Conservation (phyloP, 2,329 filamentous ascomycete species). For the Paecilomyces sp. region DNA sequence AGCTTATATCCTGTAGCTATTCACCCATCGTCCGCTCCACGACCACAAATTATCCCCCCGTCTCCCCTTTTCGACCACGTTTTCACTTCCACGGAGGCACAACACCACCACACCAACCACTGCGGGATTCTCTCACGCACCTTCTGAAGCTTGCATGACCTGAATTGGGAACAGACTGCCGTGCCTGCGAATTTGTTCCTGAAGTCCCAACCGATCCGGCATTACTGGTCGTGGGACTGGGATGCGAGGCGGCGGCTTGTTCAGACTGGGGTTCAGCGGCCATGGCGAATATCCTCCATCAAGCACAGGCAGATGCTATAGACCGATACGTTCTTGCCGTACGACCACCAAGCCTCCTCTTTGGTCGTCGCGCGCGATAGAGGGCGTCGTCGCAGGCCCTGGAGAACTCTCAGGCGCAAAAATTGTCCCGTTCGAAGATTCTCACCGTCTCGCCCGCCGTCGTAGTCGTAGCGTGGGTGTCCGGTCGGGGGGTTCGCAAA, state of each 20-base stretch:
- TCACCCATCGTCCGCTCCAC: neutral
- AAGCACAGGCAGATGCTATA: neutral
- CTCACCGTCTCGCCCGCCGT: neutral
- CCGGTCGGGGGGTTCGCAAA: neutral
- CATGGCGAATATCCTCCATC: neutral
- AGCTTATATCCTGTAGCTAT: conserved; percentile 1
- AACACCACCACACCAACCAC: neutral
- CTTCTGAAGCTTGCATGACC: conserved; percentile 11
- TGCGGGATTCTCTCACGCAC: conserved; percentile 2
- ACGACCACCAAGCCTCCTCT: neutral
- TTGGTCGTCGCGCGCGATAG: neutral
- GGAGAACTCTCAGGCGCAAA: neutral
- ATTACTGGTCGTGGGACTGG: neutral
- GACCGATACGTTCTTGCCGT: neutral
- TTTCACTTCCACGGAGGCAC: neutral
- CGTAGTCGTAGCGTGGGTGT: neutral
- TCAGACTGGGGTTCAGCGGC: neutral
- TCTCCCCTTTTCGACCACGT: neutral
- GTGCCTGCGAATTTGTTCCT: neutral
- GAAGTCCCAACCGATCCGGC: neutral
- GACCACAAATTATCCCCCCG: neutral
- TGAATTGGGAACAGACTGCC: conserved; percentile 5
- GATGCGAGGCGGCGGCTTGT: neutral
- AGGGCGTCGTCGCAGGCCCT: neutral
- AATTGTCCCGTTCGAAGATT: neutral